A percentile compares a stretch with the other conserved stretches of the same genome.
Conservation (phyloP, 129 eudicot species). For the Dittrichia graveolens region DNA sequence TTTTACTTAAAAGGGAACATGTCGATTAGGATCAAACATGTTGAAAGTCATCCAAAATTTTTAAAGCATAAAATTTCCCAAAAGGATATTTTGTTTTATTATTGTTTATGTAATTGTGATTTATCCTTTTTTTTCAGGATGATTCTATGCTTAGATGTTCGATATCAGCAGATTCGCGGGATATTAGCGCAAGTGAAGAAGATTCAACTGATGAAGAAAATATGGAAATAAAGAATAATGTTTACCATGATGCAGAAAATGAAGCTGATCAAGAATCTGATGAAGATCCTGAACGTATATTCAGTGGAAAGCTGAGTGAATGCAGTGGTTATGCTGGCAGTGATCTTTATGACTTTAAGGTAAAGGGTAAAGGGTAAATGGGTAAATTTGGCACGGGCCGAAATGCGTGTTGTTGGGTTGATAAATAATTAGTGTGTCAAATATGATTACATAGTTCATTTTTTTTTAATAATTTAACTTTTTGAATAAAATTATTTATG, state of each 20-base stretch:
- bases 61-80: not conserved
- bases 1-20: not conserved
- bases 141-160: slow-evolving; percentile 79
- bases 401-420: not conserved
- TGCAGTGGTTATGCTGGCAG: slow-evolving; percentile 87
- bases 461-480: not conserved
- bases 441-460: not conserved
- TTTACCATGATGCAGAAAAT: slow-evolving; percentile 92
- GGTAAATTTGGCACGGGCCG: not conserved
- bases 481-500: not conserved
- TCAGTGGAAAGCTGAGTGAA: slow-evolving; percentile 91
- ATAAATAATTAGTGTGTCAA: not conserved
- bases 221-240: slow-evolving; percentile 55
- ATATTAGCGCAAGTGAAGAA: slow-evolving; percentile 81
- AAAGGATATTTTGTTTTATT: not conserved
- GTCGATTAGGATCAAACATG: not conserved
- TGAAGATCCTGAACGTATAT: slow-evolving; percentile 70
- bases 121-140: slow-evolving; percentile 51
- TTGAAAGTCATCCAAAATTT: slow-evolving; percentile 10
- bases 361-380: slow-evolving; percentile 13
- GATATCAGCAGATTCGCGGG: slow-evolving; percentile 86
- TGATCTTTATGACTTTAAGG: slow-evolving; percentile 97
- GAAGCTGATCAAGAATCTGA: slow-evolving; percentile 80
- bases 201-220: slow-evolving; percentile 77
- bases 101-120: not conserved